phyloP scores from a whole-genome alignment of 1,284 basidiomycete genomes.

The Leccinum fallax region DNA sequence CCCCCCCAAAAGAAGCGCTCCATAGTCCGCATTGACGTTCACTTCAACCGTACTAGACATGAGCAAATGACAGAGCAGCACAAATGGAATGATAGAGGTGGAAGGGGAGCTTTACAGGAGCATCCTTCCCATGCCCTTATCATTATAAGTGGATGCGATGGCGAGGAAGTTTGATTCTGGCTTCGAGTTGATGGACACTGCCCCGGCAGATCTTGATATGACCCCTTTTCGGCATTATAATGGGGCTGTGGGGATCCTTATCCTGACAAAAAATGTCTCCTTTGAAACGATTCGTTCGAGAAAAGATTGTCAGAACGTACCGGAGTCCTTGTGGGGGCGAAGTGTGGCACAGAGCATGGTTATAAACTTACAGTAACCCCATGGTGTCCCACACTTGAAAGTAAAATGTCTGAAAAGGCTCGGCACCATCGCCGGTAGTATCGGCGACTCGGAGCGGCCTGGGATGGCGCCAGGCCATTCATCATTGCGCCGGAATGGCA shows the following conservation, averaged over 20 bases:
- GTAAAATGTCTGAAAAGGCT: neutral
- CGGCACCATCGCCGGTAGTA: neutral
- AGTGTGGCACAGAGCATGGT: neutral
- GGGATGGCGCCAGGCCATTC: neutral
- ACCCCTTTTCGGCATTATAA: neutral
- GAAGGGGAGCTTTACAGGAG: neutral
- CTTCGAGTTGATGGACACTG: neutral
- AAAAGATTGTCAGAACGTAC: neutral
- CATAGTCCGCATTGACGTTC: constrained; percentile 16
- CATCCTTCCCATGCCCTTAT: neutral
- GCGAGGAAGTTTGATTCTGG: constrained; percentile 1
- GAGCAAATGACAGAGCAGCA: neutral
- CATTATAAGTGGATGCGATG: constrained; percentile 9
- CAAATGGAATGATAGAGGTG: neutral
- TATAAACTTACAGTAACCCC: too few species aligned
- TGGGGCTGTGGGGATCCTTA: neutral
- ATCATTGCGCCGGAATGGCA: neutral
- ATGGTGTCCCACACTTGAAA: neutral
- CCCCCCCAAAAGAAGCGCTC: constrained; percentile 27
- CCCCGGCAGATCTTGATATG: neutral
- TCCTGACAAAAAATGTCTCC: neutral
- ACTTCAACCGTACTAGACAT: neutral
- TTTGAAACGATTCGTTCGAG: neutral
- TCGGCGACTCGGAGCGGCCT: neutral
- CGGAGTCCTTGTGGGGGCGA: neutral